Evolutionary conservation across 2,329 filamentous ascomycete genomes (phyloP).

Genomic region (Arthrobotrys sinensis): DNA sequence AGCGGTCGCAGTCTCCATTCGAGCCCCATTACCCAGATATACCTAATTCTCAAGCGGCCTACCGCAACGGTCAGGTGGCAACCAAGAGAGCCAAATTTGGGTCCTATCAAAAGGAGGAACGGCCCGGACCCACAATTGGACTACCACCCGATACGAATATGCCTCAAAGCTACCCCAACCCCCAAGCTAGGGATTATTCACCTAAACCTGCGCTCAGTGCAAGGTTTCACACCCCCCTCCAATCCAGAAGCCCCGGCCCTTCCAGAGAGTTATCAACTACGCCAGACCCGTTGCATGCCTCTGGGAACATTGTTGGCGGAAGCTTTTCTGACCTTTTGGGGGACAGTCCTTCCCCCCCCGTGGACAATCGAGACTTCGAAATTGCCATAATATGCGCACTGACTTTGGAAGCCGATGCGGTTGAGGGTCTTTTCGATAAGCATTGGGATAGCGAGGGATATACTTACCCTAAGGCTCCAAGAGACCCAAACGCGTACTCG

Average conservation of each 20-base stretch:
- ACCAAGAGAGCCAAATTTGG: slow-evolving; percentile 14
- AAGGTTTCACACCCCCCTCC: not conserved
- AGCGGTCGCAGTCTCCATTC: slow-evolving; percentile 1
- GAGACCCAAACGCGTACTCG: slow-evolving; percentile 65
- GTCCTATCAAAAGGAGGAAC: not conserved
- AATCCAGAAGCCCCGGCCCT: not conserved
- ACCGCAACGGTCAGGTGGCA: slow-evolving; percentile 10
- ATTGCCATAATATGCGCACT: slow-evolving; percentile 67
- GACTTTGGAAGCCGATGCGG: slow-evolving; percentile 65
- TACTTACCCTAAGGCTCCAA: not conserved
- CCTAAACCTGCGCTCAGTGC: not conserved
- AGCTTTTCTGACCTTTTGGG: not conserved
- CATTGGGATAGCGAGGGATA: slow-evolving; percentile 61
- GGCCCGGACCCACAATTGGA: not conserved
- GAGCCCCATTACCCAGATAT: slow-evolving; percentile 1
- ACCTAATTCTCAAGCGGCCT: slow-evolving; percentile 1
- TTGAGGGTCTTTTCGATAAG: slow-evolving; percentile 64
- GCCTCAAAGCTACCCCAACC: not conserved
- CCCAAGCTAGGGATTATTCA: slow-evolving; percentile 3
- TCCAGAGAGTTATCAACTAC: slow-evolving; percentile 9
- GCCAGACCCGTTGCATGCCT: not conserved
- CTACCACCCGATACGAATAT: slow-evolving; percentile 6
- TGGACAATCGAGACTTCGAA: slow-evolving; percentile 64
- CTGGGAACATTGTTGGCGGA: not conserved
- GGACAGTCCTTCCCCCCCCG: not conserved